Percentiles rank a stretch among this genome's conserved stretches.
These are phyloP conservation scores for Eimeria praecox DNA, from an alignment of 169 alveolate species.

Conservation along the genomic window DNA sequence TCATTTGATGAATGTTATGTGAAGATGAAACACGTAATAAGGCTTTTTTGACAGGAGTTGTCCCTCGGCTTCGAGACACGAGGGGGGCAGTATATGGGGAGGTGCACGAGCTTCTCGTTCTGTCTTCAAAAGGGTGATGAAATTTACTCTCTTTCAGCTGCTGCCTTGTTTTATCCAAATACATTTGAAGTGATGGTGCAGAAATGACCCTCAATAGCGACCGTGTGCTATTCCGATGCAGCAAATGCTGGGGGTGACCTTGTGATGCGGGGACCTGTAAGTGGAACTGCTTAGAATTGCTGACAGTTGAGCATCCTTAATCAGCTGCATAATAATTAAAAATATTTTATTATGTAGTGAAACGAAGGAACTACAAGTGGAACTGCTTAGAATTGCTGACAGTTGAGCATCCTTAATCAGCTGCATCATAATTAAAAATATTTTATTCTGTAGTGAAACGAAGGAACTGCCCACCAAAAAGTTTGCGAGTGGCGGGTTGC, in stretches of 20 bases:
- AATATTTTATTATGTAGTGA: no score
- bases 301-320: neutral
- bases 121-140: neutral
- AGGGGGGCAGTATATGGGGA: neutral
- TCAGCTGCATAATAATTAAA: no score
- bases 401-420: no score
- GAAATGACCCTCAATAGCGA: neutral
- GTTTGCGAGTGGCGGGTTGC: no score
- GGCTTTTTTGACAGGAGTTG: neutral
- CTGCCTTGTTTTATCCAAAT: neutral
- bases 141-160: neutral
- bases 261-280: neutral
- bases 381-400: neutral
- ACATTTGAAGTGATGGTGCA: neutral
- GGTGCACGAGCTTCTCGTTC: neutral
- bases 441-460: no score
- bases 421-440: no score
- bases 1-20: neutral
- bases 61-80: neutral
- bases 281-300: neutral
- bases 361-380: neutral
- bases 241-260: neutral
- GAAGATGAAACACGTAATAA: neutral
- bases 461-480: no score
- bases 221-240: neutral